A percentile compares a stretch with the other conserved stretches of the same genome.
These are phyloP conservation scores for Mallotus nudiflorus DNA, from an alignment of 345 rosid genomes.

Conservation along the genomic window DNA sequence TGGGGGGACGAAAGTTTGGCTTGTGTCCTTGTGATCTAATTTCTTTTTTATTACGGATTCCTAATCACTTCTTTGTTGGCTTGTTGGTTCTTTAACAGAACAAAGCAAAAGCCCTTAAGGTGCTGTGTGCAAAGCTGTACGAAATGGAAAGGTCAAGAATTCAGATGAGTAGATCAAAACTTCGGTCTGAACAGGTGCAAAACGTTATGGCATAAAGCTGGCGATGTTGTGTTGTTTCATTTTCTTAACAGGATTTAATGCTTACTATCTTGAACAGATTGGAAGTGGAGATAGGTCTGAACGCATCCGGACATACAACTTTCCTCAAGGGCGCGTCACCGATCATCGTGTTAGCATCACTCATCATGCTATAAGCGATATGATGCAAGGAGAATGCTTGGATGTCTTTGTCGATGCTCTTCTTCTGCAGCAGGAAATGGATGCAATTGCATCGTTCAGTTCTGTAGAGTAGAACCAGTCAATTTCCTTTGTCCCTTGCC, in stretches of 20 bases:
- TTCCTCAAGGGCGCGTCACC: constrained; percentile 89
- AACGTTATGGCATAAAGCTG: not conserved
- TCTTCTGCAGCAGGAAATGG: constrained; percentile 92
- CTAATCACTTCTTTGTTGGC: not conserved
- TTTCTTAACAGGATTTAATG: constrained; percentile 15
- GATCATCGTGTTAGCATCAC: constrained; percentile 92
- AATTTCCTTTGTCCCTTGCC: too few species aligned
- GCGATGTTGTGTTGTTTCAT: not conserved
- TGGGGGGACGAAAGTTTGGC: not conserved
- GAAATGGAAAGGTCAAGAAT: constrained; percentile 86
- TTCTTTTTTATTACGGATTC: not conserved
- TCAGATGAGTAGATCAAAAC: constrained; percentile 66
- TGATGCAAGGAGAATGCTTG: constrained; percentile 80
- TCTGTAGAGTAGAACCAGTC: constrained; percentile 10
- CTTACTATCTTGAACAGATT: constrained; percentile 51
- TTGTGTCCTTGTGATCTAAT: not conserved
- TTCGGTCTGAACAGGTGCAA: constrained; percentile 84
- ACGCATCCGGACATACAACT: constrained; percentile 87
- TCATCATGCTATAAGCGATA: constrained; percentile 67
- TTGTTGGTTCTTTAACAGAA: constrained; percentile 46
- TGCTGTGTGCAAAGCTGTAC: constrained; percentile 88
- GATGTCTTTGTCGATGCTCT: constrained; percentile 84
- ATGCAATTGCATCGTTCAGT: constrained; percentile 83
- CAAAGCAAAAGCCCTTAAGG: constrained; percentile 88
- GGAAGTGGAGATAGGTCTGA: constrained; percentile 95